Conservation (phyloP, 257 asterid species). For the Fraxinus anomala region DNA sequence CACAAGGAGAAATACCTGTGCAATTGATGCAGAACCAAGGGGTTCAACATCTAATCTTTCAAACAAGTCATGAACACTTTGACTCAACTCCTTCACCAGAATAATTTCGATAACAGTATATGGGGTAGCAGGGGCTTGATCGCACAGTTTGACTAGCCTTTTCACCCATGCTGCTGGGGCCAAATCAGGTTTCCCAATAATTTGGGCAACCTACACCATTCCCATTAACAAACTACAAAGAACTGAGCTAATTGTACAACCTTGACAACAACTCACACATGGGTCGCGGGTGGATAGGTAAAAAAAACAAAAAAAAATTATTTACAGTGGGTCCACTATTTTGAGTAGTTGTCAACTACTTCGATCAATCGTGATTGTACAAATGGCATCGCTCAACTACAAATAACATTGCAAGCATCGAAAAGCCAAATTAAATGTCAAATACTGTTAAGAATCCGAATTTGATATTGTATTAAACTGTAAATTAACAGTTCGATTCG, state of each 20-base stretch:
- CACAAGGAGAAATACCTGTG: slow-evolving; percentile 64
- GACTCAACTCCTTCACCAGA: slow-evolving; percentile 83
- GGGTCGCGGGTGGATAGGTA: too few species aligned
- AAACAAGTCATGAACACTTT: slow-evolving; percentile 61
- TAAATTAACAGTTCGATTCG: background rate
- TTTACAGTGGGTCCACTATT: too few species aligned
- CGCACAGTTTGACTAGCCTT: slow-evolving; percentile 91
- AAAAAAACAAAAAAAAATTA: too few species aligned
- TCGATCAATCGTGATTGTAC: too few species aligned
- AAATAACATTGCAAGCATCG: background rate
- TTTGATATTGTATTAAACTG: background rate
- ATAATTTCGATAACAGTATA: slow-evolving; percentile 60
- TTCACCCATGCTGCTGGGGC: slow-evolving; percentile 98
- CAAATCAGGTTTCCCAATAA: slow-evolving; percentile 94
- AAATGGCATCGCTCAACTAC: too few species aligned
- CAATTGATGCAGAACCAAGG: slow-evolving; percentile 98
- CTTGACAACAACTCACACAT: too few species aligned
- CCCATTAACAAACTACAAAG: background rate
- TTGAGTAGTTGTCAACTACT: too few species aligned
- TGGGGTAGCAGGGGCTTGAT: slow-evolving; percentile 88
- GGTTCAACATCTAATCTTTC: slow-evolving; percentile 76
- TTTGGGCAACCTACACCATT: slow-evolving; percentile 75
- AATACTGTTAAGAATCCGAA: background rate
- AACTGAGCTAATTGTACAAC: too few species aligned
- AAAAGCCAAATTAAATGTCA: background rate